Base-by-base conservation (phyloP, 176 grass and related monocot species). In the Chrysopogon serrulatus region DNA sequence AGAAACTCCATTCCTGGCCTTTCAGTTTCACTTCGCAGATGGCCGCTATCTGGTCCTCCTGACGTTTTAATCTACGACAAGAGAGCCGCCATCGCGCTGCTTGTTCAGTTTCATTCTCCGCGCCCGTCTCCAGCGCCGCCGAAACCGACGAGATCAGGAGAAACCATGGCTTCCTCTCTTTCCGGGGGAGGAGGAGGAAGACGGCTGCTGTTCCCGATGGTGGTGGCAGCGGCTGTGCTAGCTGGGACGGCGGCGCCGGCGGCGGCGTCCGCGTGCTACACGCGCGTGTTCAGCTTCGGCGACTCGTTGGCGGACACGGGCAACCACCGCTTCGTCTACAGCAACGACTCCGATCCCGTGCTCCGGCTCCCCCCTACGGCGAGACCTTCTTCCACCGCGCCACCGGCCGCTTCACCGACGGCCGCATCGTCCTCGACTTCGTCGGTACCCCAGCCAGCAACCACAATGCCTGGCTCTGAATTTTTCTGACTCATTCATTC, bases 271-370 rank as follows among this genome's bases (percentile, higher is more conserved):
- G 19, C 41, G n/a, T 97, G 95, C 59, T 91, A 87, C 71, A 49
- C 64, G 34, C 78, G 87, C 30, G 27, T 97, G 78, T 89, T 97
- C 81, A 83, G 81, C 86, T 97, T 97, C 33, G 95, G 92, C 13
- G 95, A 97, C 84, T 97, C 95, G n/a, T 76, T 94, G 68, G 76
- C 87, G 63, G 95, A 97, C 86, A 97, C 92, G 51, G 95, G 95
- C 34, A 97, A 97, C 86, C 71, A 32, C 36, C 47, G 68, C 35
- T 82, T 84, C 82, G 15, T 82, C 47, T 75, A 49, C 87, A 34
- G 27, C 23, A 70, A 84, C 31, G n/a, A 49, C 84, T 70, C 75
- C 27, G 18, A 91, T 49, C 44, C 82, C 39, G 78, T 60, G 49
- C 76, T 86, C 75, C 34, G 71, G 10, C 65, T 74, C 2, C 94